phyloP scores from a whole-genome alignment of 345 rosid species.

The Laguncularia racemosa region DNA sequence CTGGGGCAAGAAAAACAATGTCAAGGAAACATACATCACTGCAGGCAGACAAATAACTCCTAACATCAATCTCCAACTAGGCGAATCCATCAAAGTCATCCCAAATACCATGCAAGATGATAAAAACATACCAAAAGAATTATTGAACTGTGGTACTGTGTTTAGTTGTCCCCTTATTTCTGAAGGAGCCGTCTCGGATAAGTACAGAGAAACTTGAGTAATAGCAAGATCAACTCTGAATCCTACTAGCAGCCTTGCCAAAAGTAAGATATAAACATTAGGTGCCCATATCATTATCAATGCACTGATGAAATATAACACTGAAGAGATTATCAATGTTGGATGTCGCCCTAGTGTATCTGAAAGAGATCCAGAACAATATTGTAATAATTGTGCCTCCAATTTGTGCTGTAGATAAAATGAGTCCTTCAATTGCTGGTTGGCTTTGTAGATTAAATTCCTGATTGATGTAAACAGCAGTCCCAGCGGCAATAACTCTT shows the following conservation, averaged over 20 bases:
- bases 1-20: conserved; percentile 27
- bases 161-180: conserved; percentile 35
- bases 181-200: conserved; percentile 36
- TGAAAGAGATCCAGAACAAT: conserved; percentile 26
- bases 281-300: conserved; percentile 35
- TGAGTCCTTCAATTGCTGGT: conserved; percentile 34
- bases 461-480: conserved; percentile 28
- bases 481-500: conserved; percentile 1
- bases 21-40: conserved; percentile 13
- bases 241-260: conserved; percentile 25
- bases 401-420: conserved; percentile 28
- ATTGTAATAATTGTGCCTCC: conserved; percentile 28
- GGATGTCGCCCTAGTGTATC: conserved; percentile 31
- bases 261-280: conserved; percentile 27
- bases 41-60: conserved; percentile 31
- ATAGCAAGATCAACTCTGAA: conserved; percentile 31
- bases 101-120: conserved; percentile 32
- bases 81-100: conserved; percentile 26
- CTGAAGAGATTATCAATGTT: conserved; percentile 22
- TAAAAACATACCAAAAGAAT: conserved; percentile 34
- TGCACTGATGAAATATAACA: conserved; percentile 19
- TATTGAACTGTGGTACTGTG: conserved; percentile 31
- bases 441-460: conserved; percentile 28
- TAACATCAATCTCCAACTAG: conserved; percentile 38
- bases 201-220: conserved; percentile 25